Percentiles rank a stretch among this genome's conserved stretches.
Evolutionary conservation across 164 flowering plant genomes (phyloP).

Genomic region (Macadamia integrifolia): DNA sequence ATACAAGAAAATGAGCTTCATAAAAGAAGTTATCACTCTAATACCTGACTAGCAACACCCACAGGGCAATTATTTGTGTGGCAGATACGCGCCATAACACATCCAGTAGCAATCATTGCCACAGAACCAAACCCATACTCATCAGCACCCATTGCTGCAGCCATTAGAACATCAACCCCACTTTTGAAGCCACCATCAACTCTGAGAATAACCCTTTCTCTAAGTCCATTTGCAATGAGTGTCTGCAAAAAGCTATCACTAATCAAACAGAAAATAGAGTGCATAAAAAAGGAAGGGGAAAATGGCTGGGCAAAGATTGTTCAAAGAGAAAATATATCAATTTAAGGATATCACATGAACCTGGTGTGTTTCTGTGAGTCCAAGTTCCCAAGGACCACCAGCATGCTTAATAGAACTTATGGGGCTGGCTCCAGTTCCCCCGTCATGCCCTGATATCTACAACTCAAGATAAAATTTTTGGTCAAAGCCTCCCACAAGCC

Average conservation of each 20-base stretch:
- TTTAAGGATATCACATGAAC: slow-evolving; percentile 25
- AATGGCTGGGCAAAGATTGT: not conserved
- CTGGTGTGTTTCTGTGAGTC: slow-evolving; percentile 96
- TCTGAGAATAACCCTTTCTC: slow-evolving; percentile 91
- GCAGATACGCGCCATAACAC: slow-evolving; percentile 99
- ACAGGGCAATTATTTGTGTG: slow-evolving; percentile 99
- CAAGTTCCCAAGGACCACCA: slow-evolving; percentile 99
- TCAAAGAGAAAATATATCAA: not conserved
- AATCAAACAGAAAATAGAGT: slow-evolving; percentile 6
- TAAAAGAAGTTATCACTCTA: not conserved
- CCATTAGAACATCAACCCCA: slow-evolving; percentile 95
- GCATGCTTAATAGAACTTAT: slow-evolving; percentile 98
- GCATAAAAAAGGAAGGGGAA: not conserved
- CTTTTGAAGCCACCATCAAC: slow-evolving; percentile 99
- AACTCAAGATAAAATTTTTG: slow-evolving; percentile 7
- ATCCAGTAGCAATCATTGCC: slow-evolving; percentile 99
- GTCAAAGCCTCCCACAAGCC: not conserved
- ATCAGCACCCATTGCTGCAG: slow-evolving; percentile 98
- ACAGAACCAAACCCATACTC: slow-evolving; percentile 98
- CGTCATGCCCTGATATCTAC: slow-evolving; percentile 99
- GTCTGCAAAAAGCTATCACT: slow-evolving; percentile 47
- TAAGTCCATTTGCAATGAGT: slow-evolving; percentile 85
- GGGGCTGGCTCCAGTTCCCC: slow-evolving; percentile 99
- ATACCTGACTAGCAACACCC: slow-evolving; percentile 99
- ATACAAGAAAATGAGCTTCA: not conserved